Evolutionary conservation across 2,329 filamentous ascomycete genomes (phyloP).

Genomic region (Exutisphaerella laricina): DNA sequence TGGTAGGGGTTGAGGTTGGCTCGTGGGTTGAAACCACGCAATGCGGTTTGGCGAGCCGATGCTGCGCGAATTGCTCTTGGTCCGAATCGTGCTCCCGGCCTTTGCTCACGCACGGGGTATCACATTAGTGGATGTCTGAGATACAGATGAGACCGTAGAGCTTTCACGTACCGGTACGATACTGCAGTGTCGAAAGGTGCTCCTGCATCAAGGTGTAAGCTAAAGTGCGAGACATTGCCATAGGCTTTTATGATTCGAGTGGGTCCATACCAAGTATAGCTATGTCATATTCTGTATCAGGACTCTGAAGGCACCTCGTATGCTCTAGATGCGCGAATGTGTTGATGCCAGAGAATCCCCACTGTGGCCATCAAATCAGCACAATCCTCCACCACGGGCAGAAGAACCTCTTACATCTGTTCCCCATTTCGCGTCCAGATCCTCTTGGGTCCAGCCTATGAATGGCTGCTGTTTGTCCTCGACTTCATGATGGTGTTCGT

Average conservation of each 20-base stretch:
- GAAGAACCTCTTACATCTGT: constrained; percentile 16
- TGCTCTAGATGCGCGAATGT: constrained; percentile 45
- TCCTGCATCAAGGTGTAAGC: no score
- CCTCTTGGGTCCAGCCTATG: constrained; percentile 26
- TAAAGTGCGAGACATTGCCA: no score
- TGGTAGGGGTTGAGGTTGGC: constrained; percentile 78
- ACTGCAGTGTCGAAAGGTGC: constrained; percentile 63
- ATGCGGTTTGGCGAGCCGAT: constrained; percentile 71
- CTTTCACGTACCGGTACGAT: no score
- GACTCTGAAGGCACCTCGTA: constrained; percentile 44
- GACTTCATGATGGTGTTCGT: constrained; percentile 14
- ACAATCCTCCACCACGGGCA: no score
- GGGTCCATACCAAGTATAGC: no score
- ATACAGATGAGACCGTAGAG: no score
- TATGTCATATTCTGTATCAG: constrained; percentile 47
- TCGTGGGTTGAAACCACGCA: constrained; percentile 75
- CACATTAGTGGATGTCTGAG: no score
- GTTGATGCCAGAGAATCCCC: constrained; percentile 33
- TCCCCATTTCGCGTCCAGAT: constrained; percentile 29
- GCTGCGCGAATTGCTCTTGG: constrained; percentile 82
- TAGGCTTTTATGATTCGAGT: no score
- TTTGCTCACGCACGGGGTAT: no score
- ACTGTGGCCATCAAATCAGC: no score
- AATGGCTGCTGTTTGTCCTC: constrained; percentile 20
- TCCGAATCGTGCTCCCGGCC: constrained; percentile 62